phyloP scores from a whole-genome alignment of 2,329 filamentous ascomycete species.

The Colletotrichum australisinense region DNA sequence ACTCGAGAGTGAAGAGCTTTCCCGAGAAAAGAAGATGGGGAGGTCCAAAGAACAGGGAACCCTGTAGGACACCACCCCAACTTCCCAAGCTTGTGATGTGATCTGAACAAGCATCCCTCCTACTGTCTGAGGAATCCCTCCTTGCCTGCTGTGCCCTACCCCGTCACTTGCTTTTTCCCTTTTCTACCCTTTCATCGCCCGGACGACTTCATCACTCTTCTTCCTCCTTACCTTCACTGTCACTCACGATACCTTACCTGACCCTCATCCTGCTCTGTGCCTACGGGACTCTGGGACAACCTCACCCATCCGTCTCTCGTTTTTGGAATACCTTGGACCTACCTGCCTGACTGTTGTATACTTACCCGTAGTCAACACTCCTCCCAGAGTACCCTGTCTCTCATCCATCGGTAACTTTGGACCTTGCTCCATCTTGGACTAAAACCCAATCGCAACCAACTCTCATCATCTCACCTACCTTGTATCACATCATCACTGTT shows the following conservation, averaged over 20 bases:
- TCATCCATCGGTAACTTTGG: neutral
- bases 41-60: conserved; percentile 1
- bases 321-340: neutral
- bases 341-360: neutral
- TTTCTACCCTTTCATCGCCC: neutral
- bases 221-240: neutral
- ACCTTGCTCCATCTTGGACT: neutral
- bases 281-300: neutral
- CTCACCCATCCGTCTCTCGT: conserved; percentile 1
- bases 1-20: neutral
- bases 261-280: neutral
- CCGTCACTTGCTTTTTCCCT: neutral
- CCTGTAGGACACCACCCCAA: neutral
- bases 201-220: neutral
- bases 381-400: neutral
- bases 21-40: conserved; percentile 7
- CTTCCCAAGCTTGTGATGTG: neutral
- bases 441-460: neutral
- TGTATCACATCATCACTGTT: neutral
- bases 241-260: neutral
- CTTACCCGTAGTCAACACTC: neutral
- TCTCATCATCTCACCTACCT: neutral
- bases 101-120: conserved; percentile 10
- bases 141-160: neutral
- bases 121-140: neutral